Evolutionary conservation across 495 filamentous ascomycete genomes (phyloP), one percentile per base, ranked within the genome.

Genomic region (Lasiosphaeria miniovina): DNA sequence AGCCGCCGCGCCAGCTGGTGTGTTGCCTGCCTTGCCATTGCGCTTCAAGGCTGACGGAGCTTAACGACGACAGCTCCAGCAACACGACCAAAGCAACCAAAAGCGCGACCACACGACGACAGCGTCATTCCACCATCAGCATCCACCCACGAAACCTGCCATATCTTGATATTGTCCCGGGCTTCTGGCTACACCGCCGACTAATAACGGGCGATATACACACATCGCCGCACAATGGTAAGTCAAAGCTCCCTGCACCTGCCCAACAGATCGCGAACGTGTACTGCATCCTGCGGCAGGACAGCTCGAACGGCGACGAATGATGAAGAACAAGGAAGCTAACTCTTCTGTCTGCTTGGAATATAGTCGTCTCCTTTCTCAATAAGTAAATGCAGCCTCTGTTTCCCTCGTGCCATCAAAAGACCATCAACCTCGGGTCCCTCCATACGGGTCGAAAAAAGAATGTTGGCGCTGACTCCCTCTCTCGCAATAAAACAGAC

Each of bases 351-450:
- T 45, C 56, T 4, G 11, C 49, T n/a, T 0, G 6, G 8, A 48
- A 9, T 46, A 46, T 64, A 90, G 88, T 79, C 82, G 74, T 90
- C 86, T 57, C 90, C 90, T 59, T 94, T 94, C 86, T 84, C 89
- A 67, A 96, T 96, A 80, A 96, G 90, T 94, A 85, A 85, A 41
- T 41, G 14, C 38, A 41, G 8, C 38, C 38, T 14, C 38, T 14
- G 14, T 24, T 24, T 24, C 24, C 24, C 24, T 24, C 24, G 24
- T 24, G 24, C 24, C 12, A 61, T 57, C 49, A 11, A 49, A 57
- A 48, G 24, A 57, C 49, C 40, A 12, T 15, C 17, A 35, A 43
- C 33, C 46, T 55, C 15, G 14, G 4, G 41, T 48, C 9, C 48
- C 55, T 15, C 61, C 54, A 15, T 60, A 51, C 34, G 40, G 5